Percentiles rank a stretch among this genome's conserved stretches.
Evolutionary conservation across 345 rosid genomes (phyloP).

Genomic region (Corchorus olitorius): DNA sequence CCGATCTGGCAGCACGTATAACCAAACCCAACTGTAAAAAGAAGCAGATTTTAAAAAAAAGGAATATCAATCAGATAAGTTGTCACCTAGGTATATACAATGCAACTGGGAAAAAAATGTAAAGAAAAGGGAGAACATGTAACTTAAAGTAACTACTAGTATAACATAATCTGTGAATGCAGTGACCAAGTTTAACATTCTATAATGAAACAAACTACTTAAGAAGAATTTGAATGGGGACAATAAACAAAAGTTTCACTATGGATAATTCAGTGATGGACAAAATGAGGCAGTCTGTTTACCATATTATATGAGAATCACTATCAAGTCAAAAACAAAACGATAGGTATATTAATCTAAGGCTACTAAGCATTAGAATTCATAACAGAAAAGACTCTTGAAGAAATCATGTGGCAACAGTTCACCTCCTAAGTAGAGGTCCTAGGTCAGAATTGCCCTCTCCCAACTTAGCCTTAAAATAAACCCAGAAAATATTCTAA

Average conservation of each 20-base stretch:
- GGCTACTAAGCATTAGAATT: neutral
- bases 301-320: neutral
- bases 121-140: neutral
- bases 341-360: conserved; percentile 4
- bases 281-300: neutral
- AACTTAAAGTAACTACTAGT: neutral
- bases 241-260: neutral
- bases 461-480: neutral
- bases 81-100: neutral
- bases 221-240: neutral
- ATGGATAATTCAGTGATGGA: neutral
- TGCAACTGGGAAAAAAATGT: neutral
- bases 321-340: neutral
- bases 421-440: neutral
- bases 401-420: neutral
- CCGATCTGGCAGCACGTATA: conserved; percentile 56
- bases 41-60: conserved; percentile 11
- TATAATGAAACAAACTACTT: neutral
- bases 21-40: conserved; percentile 57
- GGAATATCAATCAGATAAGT: neutral
- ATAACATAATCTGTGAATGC: neutral
- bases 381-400: conserved; percentile 2
- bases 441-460: neutral
- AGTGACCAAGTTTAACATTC: neutral
- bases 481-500: neutral